Base-by-base conservation (phyloP, 352 stramenopile genomes). In the Phytophthora agathidicida region DNA sequence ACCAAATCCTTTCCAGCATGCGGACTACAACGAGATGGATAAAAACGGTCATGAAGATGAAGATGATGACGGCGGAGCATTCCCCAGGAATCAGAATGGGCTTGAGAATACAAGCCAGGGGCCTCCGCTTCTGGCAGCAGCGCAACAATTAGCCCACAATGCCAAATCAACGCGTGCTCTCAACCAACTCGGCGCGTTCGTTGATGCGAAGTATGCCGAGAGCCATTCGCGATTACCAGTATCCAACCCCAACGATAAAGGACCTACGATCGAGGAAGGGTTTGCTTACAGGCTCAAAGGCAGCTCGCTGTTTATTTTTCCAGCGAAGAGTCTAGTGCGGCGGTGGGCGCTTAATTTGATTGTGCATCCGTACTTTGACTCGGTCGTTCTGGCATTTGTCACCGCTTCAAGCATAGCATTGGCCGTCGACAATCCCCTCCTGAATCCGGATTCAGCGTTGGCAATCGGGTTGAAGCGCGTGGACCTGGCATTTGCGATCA, bases 341-440 rank as follows among this genome's bases (percentile, higher is more conserved):
- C 59, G 60, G 20, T 71, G 55, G 35, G 65, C 68, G 16, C 78
- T 80, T n/a, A 56, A 67, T 1, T 17, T 96, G 2, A 75, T 92
- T 23, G 59, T 52, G 14, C 81, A 96, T 53, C 66, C 71, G n/a
- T 70, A 72, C 22, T 97, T 97, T 37, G 91, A 97, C 51, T 71
- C 61, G 4, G 47, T 75, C 6, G 83, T 96, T 22, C 58, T 97
- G 4, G 37, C 50, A 6, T 57, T 97, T n/a, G 96, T 97, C 41
- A 47, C 81, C 8, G 35, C 90, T 3, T 94, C 80, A 10, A 95
- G 82, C 1, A 61, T 98, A 7, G 55, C 85, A 3, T 68, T 98
- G 8, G 91, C 93, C 1, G 28, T 97, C 5, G 92, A 98, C 24
- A 91, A 91, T 31, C 92, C 92, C 9, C 71, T 96, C 2, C 24